Conservation (phyloP, 164 flowering plant genomes). For the Macadamia tetraphylla region DNA sequence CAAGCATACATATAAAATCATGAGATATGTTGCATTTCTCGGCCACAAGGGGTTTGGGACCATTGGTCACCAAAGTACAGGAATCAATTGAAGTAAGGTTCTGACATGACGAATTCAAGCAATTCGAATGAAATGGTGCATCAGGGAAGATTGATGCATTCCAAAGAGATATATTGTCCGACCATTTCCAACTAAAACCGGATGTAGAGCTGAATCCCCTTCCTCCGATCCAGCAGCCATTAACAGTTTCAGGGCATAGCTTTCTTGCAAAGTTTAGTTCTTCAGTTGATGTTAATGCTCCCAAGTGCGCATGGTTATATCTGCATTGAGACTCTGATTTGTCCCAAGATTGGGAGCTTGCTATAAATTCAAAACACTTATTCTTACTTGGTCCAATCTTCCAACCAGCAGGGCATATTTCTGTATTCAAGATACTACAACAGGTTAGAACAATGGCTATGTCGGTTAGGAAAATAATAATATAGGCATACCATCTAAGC, state of each 20-base stretch:
- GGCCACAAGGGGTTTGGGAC: slow-evolving; percentile 28
- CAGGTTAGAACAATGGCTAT: neutral
- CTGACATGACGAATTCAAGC: slow-evolving; percentile 42
- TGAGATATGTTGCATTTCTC: slow-evolving; percentile 60
- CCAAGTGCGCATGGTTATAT: slow-evolving; percentile 53
- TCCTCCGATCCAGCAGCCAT: slow-evolving; percentile 88
- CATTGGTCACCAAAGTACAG: slow-evolving; percentile 42
- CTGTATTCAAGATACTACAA: slow-evolving; percentile 23
- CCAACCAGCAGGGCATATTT: slow-evolving; percentile 65
- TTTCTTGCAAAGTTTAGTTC: slow-evolving; percentile 49
- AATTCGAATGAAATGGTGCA: slow-evolving; percentile 23
- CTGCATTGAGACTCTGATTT: slow-evolving; percentile 50
- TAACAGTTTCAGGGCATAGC: slow-evolving; percentile 34
- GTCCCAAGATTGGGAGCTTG: slow-evolving; percentile 47
- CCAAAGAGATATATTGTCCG: slow-evolving; percentile 53
- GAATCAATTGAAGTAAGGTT: slow-evolving; percentile 22
- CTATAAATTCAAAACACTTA: slow-evolving; percentile 42
- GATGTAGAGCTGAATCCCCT: slow-evolving; percentile 26
- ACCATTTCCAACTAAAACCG: slow-evolving; percentile 72
- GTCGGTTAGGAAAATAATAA: neutral
- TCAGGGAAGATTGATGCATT: slow-evolving; percentile 40
- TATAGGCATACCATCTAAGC: no score
- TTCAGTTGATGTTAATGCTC: slow-evolving; percentile 45
- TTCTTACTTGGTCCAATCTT: slow-evolving; percentile 34
- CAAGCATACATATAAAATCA: slow-evolving; percentile 59